Percentiles rank a stretch among this genome's conserved stretches.
Evolutionary conservation across 2,329 filamentous ascomycete species (phyloP).

Genomic region (Xylaria arbuscula): DNA sequence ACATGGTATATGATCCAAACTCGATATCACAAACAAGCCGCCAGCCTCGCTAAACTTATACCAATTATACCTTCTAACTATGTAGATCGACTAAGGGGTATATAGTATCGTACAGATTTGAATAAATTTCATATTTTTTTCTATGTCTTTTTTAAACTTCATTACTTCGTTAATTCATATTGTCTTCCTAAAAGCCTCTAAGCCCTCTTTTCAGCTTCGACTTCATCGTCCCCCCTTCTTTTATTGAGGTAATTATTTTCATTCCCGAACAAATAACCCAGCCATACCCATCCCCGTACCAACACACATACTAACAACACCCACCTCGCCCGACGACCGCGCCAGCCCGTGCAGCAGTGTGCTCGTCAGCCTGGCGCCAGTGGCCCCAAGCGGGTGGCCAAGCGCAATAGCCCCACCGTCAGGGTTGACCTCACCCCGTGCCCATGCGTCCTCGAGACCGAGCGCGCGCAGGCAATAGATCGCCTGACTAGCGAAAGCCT

Average conservation of each 20-base stretch:
- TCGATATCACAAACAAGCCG: no score
- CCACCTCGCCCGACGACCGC: slow-evolving; percentile 78
- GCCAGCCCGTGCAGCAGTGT: slow-evolving; percentile 75
- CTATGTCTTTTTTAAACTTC: no score
- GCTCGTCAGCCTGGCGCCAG: slow-evolving; percentile 82
- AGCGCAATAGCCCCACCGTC: slow-evolving; percentile 95
- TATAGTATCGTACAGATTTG: no score
- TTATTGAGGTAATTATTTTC: slow-evolving; percentile 33
- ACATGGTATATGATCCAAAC: no score
- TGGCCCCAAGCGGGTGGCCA: slow-evolving; percentile 90
- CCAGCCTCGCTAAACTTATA: no score
- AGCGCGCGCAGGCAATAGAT: slow-evolving; percentile 78
- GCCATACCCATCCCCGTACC: slow-evolving; percentile 85
- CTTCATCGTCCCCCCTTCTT: not conserved
- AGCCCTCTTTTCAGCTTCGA: no score
- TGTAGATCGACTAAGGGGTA: not conserved
- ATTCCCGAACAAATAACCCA: slow-evolving; percentile 73
- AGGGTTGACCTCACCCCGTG: slow-evolving; percentile 81
- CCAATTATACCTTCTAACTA: no score
- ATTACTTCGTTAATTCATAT: no score
- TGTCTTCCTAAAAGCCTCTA: no score
- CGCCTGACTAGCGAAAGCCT: slow-evolving; percentile 76
- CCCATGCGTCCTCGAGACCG: slow-evolving; percentile 71
- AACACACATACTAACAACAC: slow-evolving; percentile 92
- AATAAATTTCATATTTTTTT: no score